Evolutionary conservation across 163 green algal species (phyloP).

Genomic region (Scenedesmus sp.): DNA sequence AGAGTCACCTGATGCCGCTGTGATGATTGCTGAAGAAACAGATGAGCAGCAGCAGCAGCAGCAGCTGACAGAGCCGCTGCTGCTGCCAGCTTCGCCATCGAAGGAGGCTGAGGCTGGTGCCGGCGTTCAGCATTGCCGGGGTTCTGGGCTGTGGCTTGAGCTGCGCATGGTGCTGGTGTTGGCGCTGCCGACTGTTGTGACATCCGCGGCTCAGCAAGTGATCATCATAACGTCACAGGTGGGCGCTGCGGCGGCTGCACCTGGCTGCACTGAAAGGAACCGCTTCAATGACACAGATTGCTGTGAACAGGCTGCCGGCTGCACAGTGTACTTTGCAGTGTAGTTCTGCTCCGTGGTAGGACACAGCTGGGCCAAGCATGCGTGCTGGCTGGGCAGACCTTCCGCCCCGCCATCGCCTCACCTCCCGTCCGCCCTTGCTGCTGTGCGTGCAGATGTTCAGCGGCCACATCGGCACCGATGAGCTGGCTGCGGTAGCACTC

Average conservation of each 20-base stretch:
- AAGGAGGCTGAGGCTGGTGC: not conserved
- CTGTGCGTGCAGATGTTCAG: slow-evolving; percentile 62
- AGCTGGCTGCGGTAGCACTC: slow-evolving; percentile 72
- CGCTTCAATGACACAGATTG: not conserved
- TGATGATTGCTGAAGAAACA: slow-evolving; percentile 3
- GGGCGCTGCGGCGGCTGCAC: not conserved
- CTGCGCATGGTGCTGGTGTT: slow-evolving; percentile 41
- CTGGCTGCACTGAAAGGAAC: not conserved
- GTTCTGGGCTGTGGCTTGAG: slow-evolving; percentile 10
- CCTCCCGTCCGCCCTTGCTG: not conserved
- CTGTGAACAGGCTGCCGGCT: no score
- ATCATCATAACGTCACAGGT: slow-evolving; percentile 69
- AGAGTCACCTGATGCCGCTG: not conserved
- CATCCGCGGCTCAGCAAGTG: slow-evolving; percentile 51
- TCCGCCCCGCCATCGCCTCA: not conserved
- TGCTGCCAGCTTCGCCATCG: not conserved
- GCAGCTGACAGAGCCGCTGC: not conserved
- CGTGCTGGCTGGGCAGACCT: not conserved
- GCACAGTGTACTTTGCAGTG: no score
- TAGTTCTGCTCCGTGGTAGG: no score
- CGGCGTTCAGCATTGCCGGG: not conserved
- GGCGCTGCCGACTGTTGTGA: slow-evolving; percentile 46
- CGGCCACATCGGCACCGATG: slow-evolving; percentile 67
- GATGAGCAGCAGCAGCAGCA: not conserved
- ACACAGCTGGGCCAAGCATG: no score